Evolutionary conservation across 1,284 basidiomycete species (phyloP).

Genomic region (Fistulinella staudtii): DNA sequence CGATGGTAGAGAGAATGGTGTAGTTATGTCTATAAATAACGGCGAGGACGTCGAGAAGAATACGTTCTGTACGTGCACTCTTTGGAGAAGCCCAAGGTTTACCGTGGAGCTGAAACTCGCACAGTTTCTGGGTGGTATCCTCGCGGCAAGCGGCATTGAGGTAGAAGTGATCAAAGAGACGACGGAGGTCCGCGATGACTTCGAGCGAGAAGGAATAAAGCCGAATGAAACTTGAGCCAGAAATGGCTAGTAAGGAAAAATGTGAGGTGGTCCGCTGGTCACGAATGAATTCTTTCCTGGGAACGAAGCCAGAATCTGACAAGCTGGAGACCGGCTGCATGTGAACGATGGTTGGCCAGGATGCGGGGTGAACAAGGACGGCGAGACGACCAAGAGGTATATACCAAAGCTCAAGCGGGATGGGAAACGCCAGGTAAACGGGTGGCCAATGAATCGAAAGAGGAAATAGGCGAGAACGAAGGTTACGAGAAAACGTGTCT

Average conservation of each 20-base stretch:
- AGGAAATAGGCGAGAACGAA: slow-evolving; percentile 24
- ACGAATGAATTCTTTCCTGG: slow-evolving; percentile 66
- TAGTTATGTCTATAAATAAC: slow-evolving; percentile 62
- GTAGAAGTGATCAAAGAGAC: slow-evolving; percentile 47
- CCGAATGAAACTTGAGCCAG: slow-evolving; percentile 57
- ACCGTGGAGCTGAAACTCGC: slow-evolving; percentile 60
- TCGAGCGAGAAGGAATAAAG: slow-evolving; percentile 62
- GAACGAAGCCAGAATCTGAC: slow-evolving; percentile 49
- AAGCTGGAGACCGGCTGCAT: slow-evolving; percentile 33
- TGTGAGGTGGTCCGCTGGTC: slow-evolving; percentile 52
- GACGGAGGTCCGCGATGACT: slow-evolving; percentile 50
- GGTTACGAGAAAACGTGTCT: slow-evolving; percentile 34
- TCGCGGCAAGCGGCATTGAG: slow-evolving; percentile 49
- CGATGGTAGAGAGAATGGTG: slow-evolving; percentile 61
- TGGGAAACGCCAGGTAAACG: slow-evolving; percentile 39
- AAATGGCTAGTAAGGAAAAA: slow-evolving; percentile 65
- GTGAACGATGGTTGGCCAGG: slow-evolving; percentile 25
- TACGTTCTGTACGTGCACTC: slow-evolving; percentile 58
- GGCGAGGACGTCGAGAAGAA: slow-evolving; percentile 62
- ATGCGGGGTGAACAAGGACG: slow-evolving; percentile 21
- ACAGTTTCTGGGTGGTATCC: slow-evolving; percentile 54
- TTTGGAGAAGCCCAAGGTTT: slow-evolving; percentile 72
- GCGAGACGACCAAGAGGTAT: slow-evolving; percentile 25
- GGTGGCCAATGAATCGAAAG: slow-evolving; percentile 34
- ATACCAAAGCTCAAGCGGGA: slow-evolving; percentile 27